phyloP scores from a whole-genome alignment of 352 stramenopile genomes.

The Phytopythium oedochilum region DNA sequence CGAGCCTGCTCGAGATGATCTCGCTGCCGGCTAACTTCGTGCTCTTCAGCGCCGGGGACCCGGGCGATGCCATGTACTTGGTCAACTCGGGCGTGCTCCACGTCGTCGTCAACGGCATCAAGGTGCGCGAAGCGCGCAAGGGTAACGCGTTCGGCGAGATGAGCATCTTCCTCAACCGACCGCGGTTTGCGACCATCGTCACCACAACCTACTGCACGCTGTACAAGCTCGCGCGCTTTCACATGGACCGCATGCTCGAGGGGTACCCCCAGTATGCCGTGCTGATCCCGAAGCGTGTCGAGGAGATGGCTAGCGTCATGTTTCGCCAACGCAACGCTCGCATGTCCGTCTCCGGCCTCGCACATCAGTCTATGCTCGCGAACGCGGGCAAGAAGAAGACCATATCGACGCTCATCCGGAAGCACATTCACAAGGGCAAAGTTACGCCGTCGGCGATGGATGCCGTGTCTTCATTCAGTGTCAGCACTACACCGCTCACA shows the following conservation, averaged over 20 bases:
- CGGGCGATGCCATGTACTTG: conserved; percentile 65
- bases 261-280: conserved; percentile 43
- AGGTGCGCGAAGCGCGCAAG: conserved; percentile 54
- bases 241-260: conserved; percentile 50
- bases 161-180: conserved; percentile 44
- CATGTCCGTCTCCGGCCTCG: background rate
- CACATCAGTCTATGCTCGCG: background rate
- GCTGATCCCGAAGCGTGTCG: conserved; percentile 31
- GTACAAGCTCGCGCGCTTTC: conserved; percentile 52
- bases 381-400: conserved; percentile 32
- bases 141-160: conserved; percentile 66
- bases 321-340: conserved; percentile 20
- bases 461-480: conserved; percentile 3
- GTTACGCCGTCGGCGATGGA: conserved; percentile 17
- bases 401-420: conserved; percentile 40
- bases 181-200: conserved; percentile 46
- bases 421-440: conserved; percentile 34
- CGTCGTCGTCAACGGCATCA: conserved; percentile 52
- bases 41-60: conserved; percentile 41
- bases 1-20: conserved; percentile 57
- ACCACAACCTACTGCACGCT: conserved; percentile 59
- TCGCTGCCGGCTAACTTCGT: conserved; percentile 47
- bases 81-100: conserved; percentile 61
- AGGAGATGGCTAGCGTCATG: conserved; percentile 35
- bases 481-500: background rate